Base-by-base conservation (phyloP, 805 yeast species). In the Myxozyma sirexii region DNA sequence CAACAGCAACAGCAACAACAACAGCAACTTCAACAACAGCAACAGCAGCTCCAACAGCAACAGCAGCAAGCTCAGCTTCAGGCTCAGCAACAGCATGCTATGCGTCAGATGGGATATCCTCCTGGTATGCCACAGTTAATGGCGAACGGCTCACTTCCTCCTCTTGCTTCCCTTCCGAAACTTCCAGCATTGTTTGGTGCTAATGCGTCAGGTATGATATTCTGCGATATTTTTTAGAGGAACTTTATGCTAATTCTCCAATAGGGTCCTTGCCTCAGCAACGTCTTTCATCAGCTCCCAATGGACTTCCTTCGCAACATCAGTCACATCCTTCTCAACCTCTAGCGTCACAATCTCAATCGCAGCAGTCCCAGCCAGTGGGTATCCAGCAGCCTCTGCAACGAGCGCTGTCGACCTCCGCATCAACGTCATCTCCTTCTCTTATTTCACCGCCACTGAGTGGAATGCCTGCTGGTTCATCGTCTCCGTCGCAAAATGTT, bases 41-140 rank as follows among this genome's bases (percentile, higher is more conserved):
- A 24, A 17, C 57, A 53, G 33, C 60, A 24, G 33, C 56, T 35
- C 15, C 55, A 45, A 6, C 55, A 49, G 31, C 59, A 42, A 10
- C 51, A 50, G 33, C 59, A 56, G 39, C 59, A 56, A 10, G 49
- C 48, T 33, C 57, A 53, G 44, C 50, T 42, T 46, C 57, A 53
- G 42, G 46, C 43, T 5, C 57, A 54, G 38, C 57, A 45, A 38
- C 53, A 50, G 21, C 54, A 50, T 12, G 56, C 56, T 43, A 52
- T 52, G 56, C 56, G 56, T 1, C 56, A 52, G 24, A 43, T 52
- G 56, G 56, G 42, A n/a, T 43, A 52, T 29, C 21, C 47, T 12
- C 42, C 48, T 21, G 24, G 42, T 12, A 39, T 35, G 35, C 24
- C 33, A 7, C 42, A 41, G 38, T 43, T 31, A 23, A 38, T 52